Conservation (phyloP, 257 asterid species). For the Asclepias syriaca region DNA sequence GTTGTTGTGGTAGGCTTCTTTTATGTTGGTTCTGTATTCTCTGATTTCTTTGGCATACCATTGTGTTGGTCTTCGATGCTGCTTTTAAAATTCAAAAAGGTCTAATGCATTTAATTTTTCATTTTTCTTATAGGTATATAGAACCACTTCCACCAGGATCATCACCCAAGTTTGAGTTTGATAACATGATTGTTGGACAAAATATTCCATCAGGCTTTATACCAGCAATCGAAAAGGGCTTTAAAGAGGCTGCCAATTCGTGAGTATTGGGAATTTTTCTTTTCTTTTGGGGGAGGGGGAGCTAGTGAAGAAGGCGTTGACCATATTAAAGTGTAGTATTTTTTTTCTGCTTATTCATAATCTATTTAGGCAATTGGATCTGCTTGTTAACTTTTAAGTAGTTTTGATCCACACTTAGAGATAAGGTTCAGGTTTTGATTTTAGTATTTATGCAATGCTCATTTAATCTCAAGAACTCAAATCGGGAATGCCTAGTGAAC, state of each 20-base stretch:
- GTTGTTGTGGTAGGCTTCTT: not conserved
- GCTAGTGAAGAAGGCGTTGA: not conserved
- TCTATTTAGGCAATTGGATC: not conserved
- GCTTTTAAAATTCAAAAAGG: not conserved
- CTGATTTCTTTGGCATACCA: not conserved
- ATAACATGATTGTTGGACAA: conserved; percentile 83
- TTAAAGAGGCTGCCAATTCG: conserved; percentile 99
- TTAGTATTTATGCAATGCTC: not conserved
- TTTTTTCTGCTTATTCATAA: not conserved
- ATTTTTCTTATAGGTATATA: conserved; percentile 49
- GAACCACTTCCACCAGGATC: conserved; percentile 90
- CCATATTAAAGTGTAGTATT: not conserved
- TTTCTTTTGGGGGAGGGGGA: not conserved
- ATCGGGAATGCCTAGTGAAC: not conserved
- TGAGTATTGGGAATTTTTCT: conserved; percentile 31
- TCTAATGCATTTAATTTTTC: conserved; percentile 12
- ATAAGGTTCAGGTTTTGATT: not conserved
- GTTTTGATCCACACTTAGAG: not conserved
- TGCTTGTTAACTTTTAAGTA: not conserved
- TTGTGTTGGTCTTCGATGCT: not conserved
- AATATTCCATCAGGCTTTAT: conserved; percentile 83
- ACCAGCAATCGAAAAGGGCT: conserved; percentile 97
- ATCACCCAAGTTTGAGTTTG: conserved; percentile 75
- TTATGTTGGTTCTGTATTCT: not conserved
- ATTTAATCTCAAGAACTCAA: not conserved